A percentile compares a stretch with the other conserved stretches of the same genome.
Evolutionary conservation across 192 early-diverging fungal species (phyloP).

Genomic region (Jimgerdemannia flammicorona): DNA sequence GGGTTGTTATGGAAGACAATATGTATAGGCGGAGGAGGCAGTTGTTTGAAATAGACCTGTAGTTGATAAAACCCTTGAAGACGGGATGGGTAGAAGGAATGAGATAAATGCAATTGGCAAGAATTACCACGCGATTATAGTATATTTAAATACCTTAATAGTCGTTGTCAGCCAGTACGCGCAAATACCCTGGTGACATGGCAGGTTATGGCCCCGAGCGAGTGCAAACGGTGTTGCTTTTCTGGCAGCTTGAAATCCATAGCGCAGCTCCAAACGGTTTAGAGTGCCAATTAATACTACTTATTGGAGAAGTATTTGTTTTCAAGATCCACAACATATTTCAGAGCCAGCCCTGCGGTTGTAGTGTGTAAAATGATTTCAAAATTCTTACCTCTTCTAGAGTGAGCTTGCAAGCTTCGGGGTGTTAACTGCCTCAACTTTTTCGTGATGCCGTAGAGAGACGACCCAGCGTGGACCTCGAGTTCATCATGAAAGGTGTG

Average conservation of each 20-base stretch:
- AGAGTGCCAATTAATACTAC: slow-evolving; percentile 35
- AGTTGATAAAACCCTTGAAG: slow-evolving; percentile 34
- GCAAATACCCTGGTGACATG: slow-evolving; percentile 17
- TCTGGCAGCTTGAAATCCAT: slow-evolving; percentile 30
- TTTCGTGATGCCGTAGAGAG: slow-evolving; percentile 9
- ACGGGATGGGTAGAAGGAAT: too few relatives aligned
- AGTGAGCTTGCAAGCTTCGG: slow-evolving; percentile 22
- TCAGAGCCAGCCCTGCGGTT: too few relatives aligned
- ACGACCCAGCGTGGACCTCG: slow-evolving; percentile 15
- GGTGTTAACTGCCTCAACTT: slow-evolving; percentile 13
- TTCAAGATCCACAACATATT: too few relatives aligned
- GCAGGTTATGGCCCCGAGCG: slow-evolving; percentile 19
- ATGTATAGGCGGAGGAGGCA: slow-evolving; percentile 31
- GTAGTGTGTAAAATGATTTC: too few relatives aligned
- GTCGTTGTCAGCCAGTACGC: slow-evolving; percentile 35
- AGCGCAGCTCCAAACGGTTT: slow-evolving; percentile 30
- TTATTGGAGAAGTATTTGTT: too few relatives aligned
- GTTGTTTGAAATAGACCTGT: slow-evolving; percentile 30
- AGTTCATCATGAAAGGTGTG: slow-evolving; percentile 17
- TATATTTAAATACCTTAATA: slow-evolving; percentile 12
- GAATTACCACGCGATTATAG: neutral
- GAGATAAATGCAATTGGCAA: neutral
- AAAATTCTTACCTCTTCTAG: slow-evolving; percentile 28
- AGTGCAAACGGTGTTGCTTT: slow-evolving; percentile 21
- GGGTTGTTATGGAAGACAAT: slow-evolving; percentile 31